A percentile compares a stretch with the other conserved stretches of the same genome.
phyloP scores from a whole-genome alignment of 305 asterid genomes.

The Fraxinus albicans region DNA sequence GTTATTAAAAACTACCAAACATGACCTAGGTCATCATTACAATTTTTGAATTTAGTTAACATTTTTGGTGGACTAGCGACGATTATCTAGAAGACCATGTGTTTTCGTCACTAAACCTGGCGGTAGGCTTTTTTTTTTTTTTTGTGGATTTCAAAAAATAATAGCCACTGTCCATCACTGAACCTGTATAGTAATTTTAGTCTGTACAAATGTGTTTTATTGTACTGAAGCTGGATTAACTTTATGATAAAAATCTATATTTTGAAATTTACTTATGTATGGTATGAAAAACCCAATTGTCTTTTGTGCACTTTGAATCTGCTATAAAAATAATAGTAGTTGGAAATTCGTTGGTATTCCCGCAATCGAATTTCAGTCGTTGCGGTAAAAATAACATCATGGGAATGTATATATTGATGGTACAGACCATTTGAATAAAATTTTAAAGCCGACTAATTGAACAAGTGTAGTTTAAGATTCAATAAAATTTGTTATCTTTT shows the following conservation, averaged over 20 bases:
- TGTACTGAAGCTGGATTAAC: neutral
- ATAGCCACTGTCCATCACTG: neutral
- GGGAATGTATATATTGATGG: neutral
- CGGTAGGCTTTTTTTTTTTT: neutral
- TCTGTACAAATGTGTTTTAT: neutral
- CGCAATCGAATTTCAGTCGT: neutral
- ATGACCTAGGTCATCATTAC: neutral
- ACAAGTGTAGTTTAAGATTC: neutral
- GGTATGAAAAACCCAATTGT: neutral
- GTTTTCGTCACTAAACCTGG: neutral
- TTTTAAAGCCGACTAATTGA: too few species aligned
- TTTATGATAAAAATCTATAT: neutral
- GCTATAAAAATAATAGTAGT: too few species aligned
- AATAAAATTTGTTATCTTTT: neutral
- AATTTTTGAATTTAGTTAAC: neutral
- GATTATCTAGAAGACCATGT: neutral
- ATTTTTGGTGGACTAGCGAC: too few species aligned
- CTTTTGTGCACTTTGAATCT: neutral
- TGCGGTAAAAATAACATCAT: neutral
- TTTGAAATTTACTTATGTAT: neutral
- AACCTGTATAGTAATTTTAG: neutral
- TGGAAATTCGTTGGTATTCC: too few species aligned
- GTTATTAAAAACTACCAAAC: too few species aligned
- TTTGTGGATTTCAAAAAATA: too few species aligned
- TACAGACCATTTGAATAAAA: too few species aligned